phyloP scores from a whole-genome alignment of 768 basidiomycete genomes.

The Coprinopsis marcescibilis region DNA sequence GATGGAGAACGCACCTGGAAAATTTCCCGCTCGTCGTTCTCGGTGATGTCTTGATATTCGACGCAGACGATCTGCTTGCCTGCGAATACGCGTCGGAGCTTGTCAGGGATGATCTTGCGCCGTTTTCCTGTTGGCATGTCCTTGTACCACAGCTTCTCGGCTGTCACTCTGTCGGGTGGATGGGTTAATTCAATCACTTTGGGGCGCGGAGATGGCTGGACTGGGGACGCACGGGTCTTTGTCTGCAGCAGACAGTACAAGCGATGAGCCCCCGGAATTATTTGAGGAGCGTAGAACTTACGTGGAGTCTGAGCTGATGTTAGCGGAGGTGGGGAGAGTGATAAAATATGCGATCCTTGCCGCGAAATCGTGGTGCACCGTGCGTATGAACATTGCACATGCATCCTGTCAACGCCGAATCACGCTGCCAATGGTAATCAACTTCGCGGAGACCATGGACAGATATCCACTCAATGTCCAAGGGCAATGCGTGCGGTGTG shows the following conservation, averaged over 20 bases:
- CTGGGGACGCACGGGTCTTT: too few species aligned
- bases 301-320: constrained; percentile 46
- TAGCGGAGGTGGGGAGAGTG: constrained; percentile 6
- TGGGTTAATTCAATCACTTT: too few species aligned
- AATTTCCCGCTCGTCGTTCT: constrained; percentile 57
- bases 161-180: constrained; percentile 29
- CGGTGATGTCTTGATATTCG: constrained; percentile 61
- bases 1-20: constrained; percentile 48
- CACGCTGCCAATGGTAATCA: too few species aligned
- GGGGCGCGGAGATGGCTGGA: too few species aligned
- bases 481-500: too few species aligned
- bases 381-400: too few species aligned
- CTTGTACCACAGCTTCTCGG: constrained; percentile 48
- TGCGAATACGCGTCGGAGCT: constrained; percentile 52
- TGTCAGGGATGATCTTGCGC: constrained; percentile 40
- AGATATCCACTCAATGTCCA: too few species aligned
- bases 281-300: too few species aligned
- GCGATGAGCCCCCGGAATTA: neutral
- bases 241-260: constrained; percentile 3
- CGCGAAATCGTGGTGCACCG: too few species aligned
- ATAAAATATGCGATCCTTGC: constrained; percentile 31
- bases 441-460: too few species aligned
- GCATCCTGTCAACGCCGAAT: too few species aligned
- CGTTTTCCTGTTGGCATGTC: constrained; percentile 17
- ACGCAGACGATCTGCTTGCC: constrained; percentile 78